Base-by-base conservation (phyloP, 108 stramenopile species). In the Cyclostephanos tholiformis region DNA sequence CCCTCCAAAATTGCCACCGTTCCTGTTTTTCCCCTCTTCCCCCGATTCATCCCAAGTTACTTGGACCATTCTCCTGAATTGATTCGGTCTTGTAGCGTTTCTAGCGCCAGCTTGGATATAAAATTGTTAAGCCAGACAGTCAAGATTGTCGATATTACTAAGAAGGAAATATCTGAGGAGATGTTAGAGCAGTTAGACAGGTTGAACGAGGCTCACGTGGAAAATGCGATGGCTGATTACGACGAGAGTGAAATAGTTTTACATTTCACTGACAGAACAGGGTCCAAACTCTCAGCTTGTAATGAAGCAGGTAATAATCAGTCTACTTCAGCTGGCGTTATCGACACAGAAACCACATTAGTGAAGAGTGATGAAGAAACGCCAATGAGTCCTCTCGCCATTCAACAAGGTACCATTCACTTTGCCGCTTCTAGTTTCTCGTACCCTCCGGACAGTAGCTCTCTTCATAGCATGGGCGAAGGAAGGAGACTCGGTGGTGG, bases 91-190 rank as follows among this genome's bases (percentile, higher is more conserved):
- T 2, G 58, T 60, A 46, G 44, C 16, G 44, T 46, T 51, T 65
- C 55, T 14, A 55, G 46, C 20, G 53, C 81, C 17, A 75, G 66
- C 38, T 86, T 83, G 25, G 74, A 71, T 84, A 88, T 76, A 76
- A 80, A 53, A 67, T 87, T 64, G 65, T 81, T 48, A 63, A 85
- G 67, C 63, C 87, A 55, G 85, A 86, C 75, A 14, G 72, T 91
- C 56, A 82, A 80, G 58, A 92, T 95, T 78, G 88, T 95, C 56
- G 95, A 95, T 50, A 93, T 95, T 14, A 95, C 90, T 12, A 95
- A 95, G 65, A 89, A 87, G 60, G 90, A 91, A 79, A 71, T 87
- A 3, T 65, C 74, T 26, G 85, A 87, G 44, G 90, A 86, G 7
- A 69, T 56, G 65, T 30, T 86, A 39, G 80, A 81, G 38, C 80